Base-by-base conservation (phyloP, 2,329 filamentous ascomycete genomes). In the Diaporthe citrichinensis region DNA sequence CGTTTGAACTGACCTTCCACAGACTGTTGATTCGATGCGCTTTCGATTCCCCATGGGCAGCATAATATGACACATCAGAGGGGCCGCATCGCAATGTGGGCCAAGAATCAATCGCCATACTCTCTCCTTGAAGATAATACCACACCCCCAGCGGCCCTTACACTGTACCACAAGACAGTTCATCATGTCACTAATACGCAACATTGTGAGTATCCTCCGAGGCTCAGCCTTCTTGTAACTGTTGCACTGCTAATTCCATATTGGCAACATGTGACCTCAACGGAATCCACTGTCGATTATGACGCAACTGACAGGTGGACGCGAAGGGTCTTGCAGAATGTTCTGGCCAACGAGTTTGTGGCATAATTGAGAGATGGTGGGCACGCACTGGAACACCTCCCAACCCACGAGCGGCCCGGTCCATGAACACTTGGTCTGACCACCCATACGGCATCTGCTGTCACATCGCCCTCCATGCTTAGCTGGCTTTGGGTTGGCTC, bases 221-320 rank as follows among this genome's bases (percentile, higher is more conserved):
- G 23, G 41, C n/a, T 28, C 20, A 10, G 5, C 23, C 31, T 39
- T 34, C 69, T 20, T 39, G 41, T 36, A 4, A 31, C 20, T 8
- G 44, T 31, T 46, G 57, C n/a, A 62, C 28, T 44, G 31, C 57
- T 61, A 53, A n/a, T 20, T 34, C 7, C n/a, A 12, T 28, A 23
- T 53, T 51, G 62, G 65, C 65, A 69, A 23, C 49, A 55, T 55
- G 65, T 41, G 55, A 55, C 65, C 34, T 69, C 46, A 20, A 41
- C n/a, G 34, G n/a, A 53, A 55, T n/a, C 14, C 34, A 39, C 23
- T 10, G 23, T 34, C 23, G 14, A 20, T 14, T 44, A 49, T 68
- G 65, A 68, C 65, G 46, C 65, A 68, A 67, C 44, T 39, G 46
- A 39, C 65, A n/a, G 31, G n/a, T 25, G 46, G 1, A 28, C 23